Base-by-base conservation (phyloP, 139 green algal species). In the Zygnema cylindricum region DNA sequence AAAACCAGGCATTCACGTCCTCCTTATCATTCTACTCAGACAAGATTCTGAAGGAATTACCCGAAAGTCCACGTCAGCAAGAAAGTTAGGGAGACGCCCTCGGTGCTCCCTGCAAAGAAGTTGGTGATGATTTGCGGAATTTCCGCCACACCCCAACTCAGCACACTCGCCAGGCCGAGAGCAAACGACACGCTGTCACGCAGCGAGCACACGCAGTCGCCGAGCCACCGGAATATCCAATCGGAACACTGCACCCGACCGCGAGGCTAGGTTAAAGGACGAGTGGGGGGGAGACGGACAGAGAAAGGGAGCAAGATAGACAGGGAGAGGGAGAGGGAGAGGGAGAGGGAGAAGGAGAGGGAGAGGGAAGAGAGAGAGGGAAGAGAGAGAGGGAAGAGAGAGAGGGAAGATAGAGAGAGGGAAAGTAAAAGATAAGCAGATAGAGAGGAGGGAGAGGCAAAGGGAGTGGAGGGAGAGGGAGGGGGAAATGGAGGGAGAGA, bases 31-130 rank as follows among this genome's bases (percentile, higher is more conserved):
- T 73, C 57, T 73, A 73, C 30, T 30, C 57, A 73, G 57, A n/a
- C 57, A 73, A 73, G 57, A n/a, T n/a, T n/a, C n/a, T n/a, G n/a
- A n/a, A n/a, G n/a, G n/a, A n/a, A n/a, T 69, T 77, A 90, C 85
- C 85, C 85, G n/a, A 90, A 16, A n/a, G 85, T 90, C 86, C 86
- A 91, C 32, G 86, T 91, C 35, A 88, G 30, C 41, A 91, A 49
- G 86, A 91, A 91, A 69, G 86, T 25, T 38, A 91, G 81, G 25
- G 81, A 89, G 82, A 91, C 81, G 55, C 81, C 81, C 54, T 91
- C 86, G 55, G 78, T 73, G 40, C n/a, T 91, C 55, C 85, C 85
- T 3, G 76, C 42, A 32, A 41, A 35, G 35, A 43, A 86, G 76
- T 90, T 90, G 75, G 85, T 57, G 38, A 90, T 36, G 35, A 90